Conservation (phyloP, 768 basidiomycete species). For the Lactifluus piperatus region DNA sequence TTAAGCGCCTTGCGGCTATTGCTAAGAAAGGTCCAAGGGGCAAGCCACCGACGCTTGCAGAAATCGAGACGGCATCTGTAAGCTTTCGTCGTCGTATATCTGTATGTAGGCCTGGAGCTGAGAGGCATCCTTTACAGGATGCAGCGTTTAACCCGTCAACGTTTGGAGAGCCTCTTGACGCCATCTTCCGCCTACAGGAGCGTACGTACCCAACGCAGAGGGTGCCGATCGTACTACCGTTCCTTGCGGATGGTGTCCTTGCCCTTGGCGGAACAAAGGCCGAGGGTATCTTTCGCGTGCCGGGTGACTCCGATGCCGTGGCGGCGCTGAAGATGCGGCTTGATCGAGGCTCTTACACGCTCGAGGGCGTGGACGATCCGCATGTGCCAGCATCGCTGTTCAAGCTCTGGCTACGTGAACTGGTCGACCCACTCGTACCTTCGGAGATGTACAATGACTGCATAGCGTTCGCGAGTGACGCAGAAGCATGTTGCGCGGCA, state of each 20-base stretch:
- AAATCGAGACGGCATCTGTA: slow-evolving; percentile 89
- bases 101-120: neutral
- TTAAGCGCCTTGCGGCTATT: slow-evolving; percentile 67
- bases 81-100: slow-evolving; percentile 20
- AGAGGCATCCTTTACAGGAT: slow-evolving; percentile 39
- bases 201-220: slow-evolving; percentile 77
- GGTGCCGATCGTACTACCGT: slow-evolving; percentile 89
- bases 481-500: slow-evolving; percentile 63
- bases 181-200: slow-evolving; percentile 75
- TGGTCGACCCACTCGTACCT: slow-evolving; percentile 87
- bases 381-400: slow-evolving; percentile 83
- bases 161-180: slow-evolving; percentile 84
- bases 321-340: slow-evolving; percentile 85
- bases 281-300: slow-evolving; percentile 90
- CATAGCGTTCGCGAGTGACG: slow-evolving; percentile 56
- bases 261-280: slow-evolving; percentile 76
- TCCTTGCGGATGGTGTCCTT: slow-evolving; percentile 87
- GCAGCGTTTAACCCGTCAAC: slow-evolving; percentile 94
- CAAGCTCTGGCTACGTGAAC: slow-evolving; percentile 90
- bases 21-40: slow-evolving; percentile 81
- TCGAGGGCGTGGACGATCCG: slow-evolving; percentile 85
- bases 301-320: slow-evolving; percentile 84
- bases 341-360: slow-evolving; percentile 83
- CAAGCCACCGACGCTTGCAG: slow-evolving; percentile 68
- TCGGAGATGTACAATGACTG: slow-evolving; percentile 90